Conservation (phyloP, 2,329 filamentous ascomycete species). For the Diaporthe sp. region DNA sequence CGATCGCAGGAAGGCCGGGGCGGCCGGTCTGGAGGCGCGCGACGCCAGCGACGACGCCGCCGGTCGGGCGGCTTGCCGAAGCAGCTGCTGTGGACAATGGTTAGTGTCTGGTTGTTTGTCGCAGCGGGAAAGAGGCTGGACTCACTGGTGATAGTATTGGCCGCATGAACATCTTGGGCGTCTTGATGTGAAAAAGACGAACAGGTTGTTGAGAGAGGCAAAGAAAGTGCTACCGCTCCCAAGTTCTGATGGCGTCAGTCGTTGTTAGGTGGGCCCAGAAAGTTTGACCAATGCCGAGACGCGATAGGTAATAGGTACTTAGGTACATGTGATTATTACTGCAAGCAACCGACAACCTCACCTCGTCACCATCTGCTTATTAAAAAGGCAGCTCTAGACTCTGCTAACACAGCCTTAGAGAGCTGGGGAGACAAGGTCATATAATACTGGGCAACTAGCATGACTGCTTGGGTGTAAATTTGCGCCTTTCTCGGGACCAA, state of each 20-base stretch:
- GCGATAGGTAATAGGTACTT: slow-evolving; percentile 15
- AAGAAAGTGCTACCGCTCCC: background rate
- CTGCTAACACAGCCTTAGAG: too few species aligned
- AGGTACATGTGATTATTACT: background rate
- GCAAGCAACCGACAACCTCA: background rate
- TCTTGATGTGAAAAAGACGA: background rate
- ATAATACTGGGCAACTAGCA: too few species aligned
- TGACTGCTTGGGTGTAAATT: too few species aligned
- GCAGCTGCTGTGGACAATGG: slow-evolving; percentile 26
- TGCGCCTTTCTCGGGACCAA: background rate
- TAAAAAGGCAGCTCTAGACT: background rate
- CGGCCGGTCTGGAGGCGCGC: slow-evolving; percentile 30
- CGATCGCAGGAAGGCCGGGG: slow-evolving; percentile 32
- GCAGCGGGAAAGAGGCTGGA: background rate
- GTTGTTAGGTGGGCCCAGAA: background rate
- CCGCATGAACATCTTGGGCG: slow-evolving; percentile 38
- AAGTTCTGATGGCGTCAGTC: slow-evolving; percentile 21
- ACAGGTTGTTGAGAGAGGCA: slow-evolving; percentile 1
- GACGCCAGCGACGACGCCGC: slow-evolving; percentile 23
- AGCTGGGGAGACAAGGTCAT: too few species aligned
- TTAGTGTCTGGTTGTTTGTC: background rate
- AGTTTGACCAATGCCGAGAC: slow-evolving; percentile 34
- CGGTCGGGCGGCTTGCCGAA: slow-evolving; percentile 36
- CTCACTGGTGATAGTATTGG: slow-evolving; percentile 38
- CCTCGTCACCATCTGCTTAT: background rate